Evolutionary conservation across 1,139 yeast genomes (phyloP).

Genomic region (Diutina neorugosa): DNA sequence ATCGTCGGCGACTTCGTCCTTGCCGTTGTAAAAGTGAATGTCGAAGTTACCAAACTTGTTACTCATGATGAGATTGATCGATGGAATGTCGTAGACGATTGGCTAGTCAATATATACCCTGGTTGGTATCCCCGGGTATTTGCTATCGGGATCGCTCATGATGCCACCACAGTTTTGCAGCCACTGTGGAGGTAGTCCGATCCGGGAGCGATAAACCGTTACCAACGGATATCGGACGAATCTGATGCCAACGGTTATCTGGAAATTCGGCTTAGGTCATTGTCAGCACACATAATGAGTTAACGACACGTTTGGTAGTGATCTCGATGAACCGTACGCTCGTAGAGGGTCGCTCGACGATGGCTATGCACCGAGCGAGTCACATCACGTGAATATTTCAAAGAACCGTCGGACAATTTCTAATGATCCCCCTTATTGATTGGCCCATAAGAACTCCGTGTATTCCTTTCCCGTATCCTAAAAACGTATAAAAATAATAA

Average conservation of each 20-base stretch:
- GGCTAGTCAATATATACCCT: background rate
- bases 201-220: background rate
- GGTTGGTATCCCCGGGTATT: background rate
- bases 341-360: too few relatives aligned
- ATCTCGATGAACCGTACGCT: too few relatives aligned
- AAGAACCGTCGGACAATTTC: background rate
- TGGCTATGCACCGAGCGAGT: background rate
- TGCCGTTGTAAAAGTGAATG: constrained; percentile 18
- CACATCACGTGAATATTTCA: background rate
- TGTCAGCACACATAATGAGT: too few relatives aligned
- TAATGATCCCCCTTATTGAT: background rate
- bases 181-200: background rate
- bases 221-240: background rate
- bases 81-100: background rate
- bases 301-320: too few relatives aligned
- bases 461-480: background rate
- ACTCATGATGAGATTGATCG: background rate
- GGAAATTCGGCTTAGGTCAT: too few relatives aligned
- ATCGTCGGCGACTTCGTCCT: constrained; percentile 15
- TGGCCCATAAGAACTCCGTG: background rate
- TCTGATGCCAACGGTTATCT: background rate
- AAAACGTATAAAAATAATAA: too few relatives aligned
- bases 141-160: background rate
- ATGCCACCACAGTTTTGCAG: constrained; percentile 4
- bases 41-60: constrained; percentile 12